Percentiles rank a stretch among this genome's conserved stretches.
Evolutionary conservation across 2,329 filamentous ascomycete species (phyloP).

Genomic region (Cladophialophora yegresii): DNA sequence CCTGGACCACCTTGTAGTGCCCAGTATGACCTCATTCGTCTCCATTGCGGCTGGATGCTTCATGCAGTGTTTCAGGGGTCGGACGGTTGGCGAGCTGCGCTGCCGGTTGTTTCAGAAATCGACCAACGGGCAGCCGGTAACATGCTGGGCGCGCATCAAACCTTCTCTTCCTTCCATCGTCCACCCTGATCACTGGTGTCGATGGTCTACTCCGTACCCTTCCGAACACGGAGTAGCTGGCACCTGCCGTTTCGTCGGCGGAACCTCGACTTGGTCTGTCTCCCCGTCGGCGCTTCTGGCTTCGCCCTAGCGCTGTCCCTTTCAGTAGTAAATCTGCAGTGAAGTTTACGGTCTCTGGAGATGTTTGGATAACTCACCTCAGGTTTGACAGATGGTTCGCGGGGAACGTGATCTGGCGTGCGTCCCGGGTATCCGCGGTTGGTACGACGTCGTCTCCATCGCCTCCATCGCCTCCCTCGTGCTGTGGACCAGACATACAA

Average conservation of each 20-base stretch:
- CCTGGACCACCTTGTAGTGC: no score
- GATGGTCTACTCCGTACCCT: no score
- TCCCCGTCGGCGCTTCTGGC: conserved; percentile 1
- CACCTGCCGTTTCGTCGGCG: no score
- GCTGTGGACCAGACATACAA: conserved; percentile 13
- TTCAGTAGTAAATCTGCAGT: background rate
- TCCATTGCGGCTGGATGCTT: background rate
- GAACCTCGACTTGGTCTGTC: background rate
- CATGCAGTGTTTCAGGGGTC: conserved; percentile 9
- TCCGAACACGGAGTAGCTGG: no score
- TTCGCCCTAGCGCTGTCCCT: background rate
- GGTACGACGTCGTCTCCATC: conserved; percentile 2
- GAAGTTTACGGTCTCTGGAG: background rate
- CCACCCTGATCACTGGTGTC: background rate
- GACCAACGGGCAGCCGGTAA: conserved; percentile 1
- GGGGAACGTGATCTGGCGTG: background rate
- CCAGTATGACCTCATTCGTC: background rate
- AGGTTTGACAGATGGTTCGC: background rate
- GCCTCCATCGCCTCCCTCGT: background rate
- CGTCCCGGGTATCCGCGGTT: background rate
- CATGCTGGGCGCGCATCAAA: background rate
- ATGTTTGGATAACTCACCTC: no score
- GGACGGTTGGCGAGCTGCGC: background rate
- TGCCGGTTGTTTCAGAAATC: conserved; percentile 7
- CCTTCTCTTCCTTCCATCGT: background rate